These are phyloP conservation scores for Oenanthe javanica DNA, from an alignment of 140 eudicot species.

Conservation along the genomic window DNA sequence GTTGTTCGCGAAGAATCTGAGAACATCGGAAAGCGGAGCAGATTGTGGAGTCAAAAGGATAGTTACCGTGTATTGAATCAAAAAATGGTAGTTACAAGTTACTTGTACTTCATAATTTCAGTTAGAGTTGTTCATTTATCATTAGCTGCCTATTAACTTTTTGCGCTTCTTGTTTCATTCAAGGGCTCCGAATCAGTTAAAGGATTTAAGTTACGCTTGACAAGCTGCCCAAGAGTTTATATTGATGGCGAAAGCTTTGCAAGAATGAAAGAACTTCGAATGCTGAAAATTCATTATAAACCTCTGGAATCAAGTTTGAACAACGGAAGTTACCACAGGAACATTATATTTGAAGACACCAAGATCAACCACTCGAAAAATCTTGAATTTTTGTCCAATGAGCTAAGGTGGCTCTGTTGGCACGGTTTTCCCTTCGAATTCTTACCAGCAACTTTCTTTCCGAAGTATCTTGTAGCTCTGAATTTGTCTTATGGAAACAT, in stretches of 20 bases:
- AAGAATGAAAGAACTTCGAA: background rate
- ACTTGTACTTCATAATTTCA: background rate
- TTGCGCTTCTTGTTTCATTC: background rate
- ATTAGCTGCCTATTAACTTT: background rate
- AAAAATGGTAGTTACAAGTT: background rate
- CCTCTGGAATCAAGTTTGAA: background rate
- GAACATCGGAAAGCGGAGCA: background rate
- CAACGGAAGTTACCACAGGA: background rate
- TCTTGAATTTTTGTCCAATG: background rate
- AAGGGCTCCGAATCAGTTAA: slow-evolving; percentile 2
- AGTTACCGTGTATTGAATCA: background rate
- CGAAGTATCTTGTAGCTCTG: background rate
- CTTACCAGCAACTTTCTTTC: background rate
- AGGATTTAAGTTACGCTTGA: background rate
- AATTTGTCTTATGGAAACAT: background rate
- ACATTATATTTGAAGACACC: background rate
- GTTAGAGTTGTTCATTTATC: background rate
- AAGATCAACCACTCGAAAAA: background rate
- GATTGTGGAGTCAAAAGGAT: slow-evolving; percentile 9
- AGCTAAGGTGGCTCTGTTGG: slow-evolving; percentile 4
- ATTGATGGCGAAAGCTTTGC: background rate
- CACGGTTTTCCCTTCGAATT: slow-evolving; percentile 4
- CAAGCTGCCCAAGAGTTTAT: background rate
- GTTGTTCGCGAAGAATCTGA: slow-evolving; percentile 11
- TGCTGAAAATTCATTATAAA: background rate